Conservation (phyloP, 805 yeast genomes). For the Saturnispora besseyi region DNA sequence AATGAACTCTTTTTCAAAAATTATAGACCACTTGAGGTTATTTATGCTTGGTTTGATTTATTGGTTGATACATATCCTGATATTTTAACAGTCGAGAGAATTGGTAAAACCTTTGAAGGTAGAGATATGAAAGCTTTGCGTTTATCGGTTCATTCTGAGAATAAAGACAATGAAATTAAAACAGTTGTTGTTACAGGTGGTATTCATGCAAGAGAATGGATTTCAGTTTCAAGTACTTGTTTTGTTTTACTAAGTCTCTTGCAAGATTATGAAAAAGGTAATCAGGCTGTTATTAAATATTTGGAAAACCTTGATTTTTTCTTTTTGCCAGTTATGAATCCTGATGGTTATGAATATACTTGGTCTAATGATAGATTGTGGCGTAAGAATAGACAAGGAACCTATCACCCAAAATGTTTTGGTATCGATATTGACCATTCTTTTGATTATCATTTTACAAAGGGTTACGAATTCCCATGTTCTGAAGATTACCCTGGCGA, state of each 20-base stretch:
- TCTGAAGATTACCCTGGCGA: slow-evolving; percentile 80
- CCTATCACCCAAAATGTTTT: slow-evolving; percentile 53
- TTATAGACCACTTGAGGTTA: slow-evolving; percentile 58
- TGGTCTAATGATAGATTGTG: slow-evolving; percentile 79
- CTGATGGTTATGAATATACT: slow-evolving; percentile 82
- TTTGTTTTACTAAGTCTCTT: slow-evolving; percentile 44
- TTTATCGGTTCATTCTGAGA: slow-evolving; percentile 39
- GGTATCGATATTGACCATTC: slow-evolving; percentile 88
- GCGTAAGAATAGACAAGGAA: slow-evolving; percentile 81
- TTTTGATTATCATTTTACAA: slow-evolving; percentile 64
- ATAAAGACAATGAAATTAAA: slow-evolving; percentile 27
- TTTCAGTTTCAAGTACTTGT: slow-evolving; percentile 61
- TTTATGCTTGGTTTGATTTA: slow-evolving; percentile 63
- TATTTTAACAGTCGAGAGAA: slow-evolving; percentile 49
- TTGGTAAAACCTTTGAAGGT: slow-evolving; percentile 73
- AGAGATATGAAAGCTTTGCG: slow-evolving; percentile 61
- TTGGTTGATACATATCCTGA: slow-evolving; percentile 56
- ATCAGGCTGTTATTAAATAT: slow-evolving; percentile 34
- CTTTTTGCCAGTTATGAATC: slow-evolving; percentile 77
- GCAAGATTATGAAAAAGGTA: slow-evolving; percentile 34
- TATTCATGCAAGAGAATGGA: slow-evolving; percentile 88
- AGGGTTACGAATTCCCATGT: slow-evolving; percentile 58
- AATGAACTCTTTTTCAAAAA: slow-evolving; percentile 57
- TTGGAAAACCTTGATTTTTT: slow-evolving; percentile 58
- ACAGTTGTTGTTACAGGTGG: slow-evolving; percentile 79